These are phyloP conservation scores for Calonectria henricotiae DNA, from an alignment of 2,329 filamentous ascomycete genomes.

Conservation along the genomic window DNA sequence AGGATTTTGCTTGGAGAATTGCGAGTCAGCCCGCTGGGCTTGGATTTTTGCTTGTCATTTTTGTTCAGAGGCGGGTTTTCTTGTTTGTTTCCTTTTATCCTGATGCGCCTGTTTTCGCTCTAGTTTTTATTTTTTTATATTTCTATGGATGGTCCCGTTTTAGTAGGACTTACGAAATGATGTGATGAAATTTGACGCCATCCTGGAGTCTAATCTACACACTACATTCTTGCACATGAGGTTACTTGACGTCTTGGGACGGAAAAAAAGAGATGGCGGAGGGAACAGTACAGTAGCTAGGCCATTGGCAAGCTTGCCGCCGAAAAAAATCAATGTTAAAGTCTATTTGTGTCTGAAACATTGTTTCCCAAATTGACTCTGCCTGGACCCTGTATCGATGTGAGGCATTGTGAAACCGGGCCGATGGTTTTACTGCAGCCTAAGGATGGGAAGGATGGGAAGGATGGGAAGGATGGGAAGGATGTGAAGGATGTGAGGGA, in stretches of 20 bases:
- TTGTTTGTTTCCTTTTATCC: slow-evolving; percentile 23
- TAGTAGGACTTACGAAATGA: slow-evolving; percentile 53
- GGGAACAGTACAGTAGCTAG: slow-evolving; percentile 12
- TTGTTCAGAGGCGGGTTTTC: slow-evolving; percentile 27
- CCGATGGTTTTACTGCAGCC: background rate
- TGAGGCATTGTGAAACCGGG: slow-evolving; percentile 30
- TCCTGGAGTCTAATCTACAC: slow-evolving; percentile 34
- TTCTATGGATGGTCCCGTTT: slow-evolving; percentile 48
- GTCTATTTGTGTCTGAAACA: slow-evolving; percentile 26
- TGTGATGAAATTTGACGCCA: slow-evolving; percentile 47
- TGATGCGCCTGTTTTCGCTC: slow-evolving; percentile 3
- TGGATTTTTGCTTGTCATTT: slow-evolving; percentile 39
- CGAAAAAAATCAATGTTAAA: slow-evolving; percentile 33
- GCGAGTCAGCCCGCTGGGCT: slow-evolving; percentile 40
- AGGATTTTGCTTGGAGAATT: slow-evolving; percentile 47
- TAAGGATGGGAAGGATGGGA: background rate
- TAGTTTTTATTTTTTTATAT: slow-evolving; percentile 30
- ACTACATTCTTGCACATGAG: slow-evolving; percentile 31
- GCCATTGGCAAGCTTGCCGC: slow-evolving; percentile 26
- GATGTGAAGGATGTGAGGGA: slow-evolving; percentile 5
- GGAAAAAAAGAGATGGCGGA: slow-evolving; percentile 12
- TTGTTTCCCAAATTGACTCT: background rate
- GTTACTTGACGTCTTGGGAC: slow-evolving; percentile 27
- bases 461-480: background rate
- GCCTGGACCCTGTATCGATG: background rate